A percentile compares a stretch with the other conserved stretches of the same genome.
Conservation (phyloP, 225 moss, liverwort and hornwort genomes). For the Rhytidiadelphus loreus region DNA sequence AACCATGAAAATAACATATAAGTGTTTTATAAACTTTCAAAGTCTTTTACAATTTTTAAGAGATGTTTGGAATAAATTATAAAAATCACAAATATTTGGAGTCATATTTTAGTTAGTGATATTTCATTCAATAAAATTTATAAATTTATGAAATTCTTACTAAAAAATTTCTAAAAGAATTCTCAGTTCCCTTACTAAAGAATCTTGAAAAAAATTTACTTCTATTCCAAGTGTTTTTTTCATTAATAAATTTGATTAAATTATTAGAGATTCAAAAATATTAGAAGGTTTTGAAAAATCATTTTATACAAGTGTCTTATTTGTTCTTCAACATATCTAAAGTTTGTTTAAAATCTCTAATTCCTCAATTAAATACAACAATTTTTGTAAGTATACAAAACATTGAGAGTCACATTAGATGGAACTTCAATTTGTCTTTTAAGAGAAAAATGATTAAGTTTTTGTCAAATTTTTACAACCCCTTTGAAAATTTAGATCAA, state of each 20-base stretch:
- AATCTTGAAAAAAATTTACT: no score
- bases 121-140: not conserved
- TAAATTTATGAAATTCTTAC: not conserved
- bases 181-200: no score
- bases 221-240: no score
- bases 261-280: no score
- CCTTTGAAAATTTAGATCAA: not conserved
- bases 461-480: not conserved
- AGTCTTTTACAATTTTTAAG: no score
- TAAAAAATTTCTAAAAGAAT: rapidly evolving
- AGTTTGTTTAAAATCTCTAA: not conserved
- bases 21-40: no score
- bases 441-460: not conserved
- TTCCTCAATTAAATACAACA: no score
- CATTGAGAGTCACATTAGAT: not conserved
- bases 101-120: no score
- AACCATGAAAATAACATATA: no score
- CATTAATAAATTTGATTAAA: not conserved
- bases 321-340: not conserved
- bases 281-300: no score
- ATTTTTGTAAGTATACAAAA: no score
- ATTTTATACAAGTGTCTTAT: no score
- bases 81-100: not conserved
- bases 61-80: not conserved
- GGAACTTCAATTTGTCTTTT: not conserved